Evolutionary conservation across 169 alveolate genomes (phyloP).

Genomic region (Cryptosporidium ryanae): DNA sequence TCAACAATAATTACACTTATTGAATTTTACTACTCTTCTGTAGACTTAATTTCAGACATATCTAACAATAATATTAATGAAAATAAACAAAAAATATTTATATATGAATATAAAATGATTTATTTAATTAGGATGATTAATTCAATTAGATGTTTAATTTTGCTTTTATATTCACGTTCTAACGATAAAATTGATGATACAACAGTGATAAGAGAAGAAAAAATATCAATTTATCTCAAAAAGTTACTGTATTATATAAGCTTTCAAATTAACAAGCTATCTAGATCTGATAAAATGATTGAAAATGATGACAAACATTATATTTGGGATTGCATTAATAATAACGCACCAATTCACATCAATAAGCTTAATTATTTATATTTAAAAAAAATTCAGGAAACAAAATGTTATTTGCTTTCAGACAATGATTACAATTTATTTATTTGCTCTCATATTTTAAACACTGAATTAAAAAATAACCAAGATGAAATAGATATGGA

Average conservation of each 20-base stretch:
- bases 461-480: not conserved
- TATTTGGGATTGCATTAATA: conserved; percentile 28
- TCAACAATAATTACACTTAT: not conserved
- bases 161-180: conserved; percentile 44
- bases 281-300: not conserved
- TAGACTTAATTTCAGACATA: no score
- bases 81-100: not conserved
- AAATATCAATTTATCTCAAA: conserved; percentile 12
- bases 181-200: conserved; percentile 1
- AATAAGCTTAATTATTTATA: not conserved
- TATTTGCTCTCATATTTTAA: not conserved
- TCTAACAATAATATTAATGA: not conserved
- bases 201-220: conserved; percentile 31
- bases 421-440: not conserved
- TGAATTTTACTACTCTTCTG: no score
- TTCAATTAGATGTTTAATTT: conserved; percentile 33
- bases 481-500: not conserved
- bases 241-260: conserved; percentile 38
- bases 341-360: not conserved
- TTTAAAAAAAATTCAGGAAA: not conserved
- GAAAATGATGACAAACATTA: not conserved
- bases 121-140: conserved; percentile 13
- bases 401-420: not conserved
- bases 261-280: not conserved
- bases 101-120: conserved; percentile 23